These are phyloP conservation scores for Hypoxylon lienhwacheense DNA, from an alignment of 495 filamentous ascomycete species.

Conservation along the genomic window DNA sequence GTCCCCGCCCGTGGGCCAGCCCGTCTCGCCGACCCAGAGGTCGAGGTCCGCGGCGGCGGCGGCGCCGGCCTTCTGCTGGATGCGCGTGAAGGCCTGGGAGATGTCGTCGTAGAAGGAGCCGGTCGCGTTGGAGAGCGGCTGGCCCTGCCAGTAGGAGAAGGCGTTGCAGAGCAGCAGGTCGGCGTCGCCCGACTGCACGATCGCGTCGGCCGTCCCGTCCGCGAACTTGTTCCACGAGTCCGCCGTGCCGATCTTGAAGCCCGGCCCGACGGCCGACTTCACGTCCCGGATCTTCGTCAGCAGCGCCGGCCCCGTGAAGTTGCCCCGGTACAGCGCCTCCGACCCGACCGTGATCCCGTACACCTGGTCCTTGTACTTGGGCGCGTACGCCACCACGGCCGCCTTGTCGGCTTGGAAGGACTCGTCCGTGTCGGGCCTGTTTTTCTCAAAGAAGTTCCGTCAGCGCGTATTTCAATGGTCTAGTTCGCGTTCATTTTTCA, in stretches of 20 bases:
- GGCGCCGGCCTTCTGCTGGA: constrained; percentile 62
- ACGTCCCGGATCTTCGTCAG: constrained; percentile 64
- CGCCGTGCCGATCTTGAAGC: constrained; percentile 70
- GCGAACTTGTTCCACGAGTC: constrained; percentile 82
- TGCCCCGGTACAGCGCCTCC: constrained; percentile 74
- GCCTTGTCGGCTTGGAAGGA: constrained; percentile 65
- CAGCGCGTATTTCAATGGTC: constrained; percentile 4
- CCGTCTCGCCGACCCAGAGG: constrained; percentile 77
- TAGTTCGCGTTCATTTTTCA: not conserved
- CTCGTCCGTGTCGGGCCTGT: constrained; percentile 68
- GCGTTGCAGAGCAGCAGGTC: constrained; percentile 76
- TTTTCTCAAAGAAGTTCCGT: not conserved
- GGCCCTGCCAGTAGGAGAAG: constrained; percentile 85
- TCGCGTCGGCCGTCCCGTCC: constrained; percentile 70
- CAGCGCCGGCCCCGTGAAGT: constrained; percentile 66
- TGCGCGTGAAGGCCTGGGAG: constrained; percentile 66
- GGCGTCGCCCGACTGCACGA: constrained; percentile 58
- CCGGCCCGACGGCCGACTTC: constrained; percentile 51
- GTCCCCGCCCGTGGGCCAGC: constrained; percentile 60
- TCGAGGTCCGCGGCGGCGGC: constrained; percentile 58
- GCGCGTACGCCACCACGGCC: constrained; percentile 55
- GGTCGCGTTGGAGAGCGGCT: constrained; percentile 62
- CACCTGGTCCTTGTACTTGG: constrained; percentile 58
- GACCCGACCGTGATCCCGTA: constrained; percentile 79
- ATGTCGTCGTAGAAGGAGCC: constrained; percentile 76